Percentiles rank a stretch among this genome's conserved stretches.
Evolutionary conservation across 768 basidiomycete genomes (phyloP).

Genomic region (Grammothele lineata): DNA sequence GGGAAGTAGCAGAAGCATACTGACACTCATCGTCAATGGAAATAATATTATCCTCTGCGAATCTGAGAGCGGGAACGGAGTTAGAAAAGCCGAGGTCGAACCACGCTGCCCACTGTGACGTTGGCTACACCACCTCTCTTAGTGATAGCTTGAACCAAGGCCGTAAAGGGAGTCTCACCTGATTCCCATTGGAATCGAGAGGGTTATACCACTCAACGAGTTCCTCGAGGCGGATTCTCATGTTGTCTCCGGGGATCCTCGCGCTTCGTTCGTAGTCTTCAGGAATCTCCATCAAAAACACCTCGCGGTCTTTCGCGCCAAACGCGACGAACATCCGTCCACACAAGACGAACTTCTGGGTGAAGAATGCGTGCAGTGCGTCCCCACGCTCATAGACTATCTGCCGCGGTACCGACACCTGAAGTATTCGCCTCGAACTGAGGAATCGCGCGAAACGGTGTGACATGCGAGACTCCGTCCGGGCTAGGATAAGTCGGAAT

Average conservation of each 20-base stretch:
- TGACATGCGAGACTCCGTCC: slow-evolving; percentile 55
- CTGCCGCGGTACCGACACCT: slow-evolving; percentile 45
- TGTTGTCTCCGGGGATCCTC: slow-evolving; percentile 40
- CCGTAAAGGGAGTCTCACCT: slow-evolving; percentile 57
- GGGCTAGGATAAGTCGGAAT: slow-evolving; percentile 46
- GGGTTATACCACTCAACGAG: slow-evolving; percentile 70
- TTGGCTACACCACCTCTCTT: no score
- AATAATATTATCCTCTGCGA: slow-evolving; percentile 45
- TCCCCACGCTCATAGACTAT: slow-evolving; percentile 19
- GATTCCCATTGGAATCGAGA: slow-evolving; percentile 42
- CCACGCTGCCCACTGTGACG: slow-evolving; percentile 59
- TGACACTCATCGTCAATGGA: slow-evolving; percentile 51
- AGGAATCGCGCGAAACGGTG: slow-evolving; percentile 62
- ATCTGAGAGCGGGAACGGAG: slow-evolving; percentile 54
- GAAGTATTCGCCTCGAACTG: slow-evolving; percentile 60
- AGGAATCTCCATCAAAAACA: slow-evolving; percentile 56
- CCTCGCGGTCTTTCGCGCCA: slow-evolving; percentile 55
- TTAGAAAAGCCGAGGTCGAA: slow-evolving; percentile 66
- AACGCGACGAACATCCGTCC: slow-evolving; percentile 63
- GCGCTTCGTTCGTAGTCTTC: slow-evolving; percentile 43
- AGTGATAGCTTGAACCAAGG: no score
- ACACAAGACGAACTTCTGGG: slow-evolving; percentile 53
- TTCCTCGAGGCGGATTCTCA: slow-evolving; percentile 39
- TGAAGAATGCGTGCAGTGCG: slow-evolving; percentile 35
- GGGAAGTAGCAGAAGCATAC: no score